phyloP scores from a whole-genome alignment of 768 basidiomycete species.

The Hypsizygus marmoreus region DNA sequence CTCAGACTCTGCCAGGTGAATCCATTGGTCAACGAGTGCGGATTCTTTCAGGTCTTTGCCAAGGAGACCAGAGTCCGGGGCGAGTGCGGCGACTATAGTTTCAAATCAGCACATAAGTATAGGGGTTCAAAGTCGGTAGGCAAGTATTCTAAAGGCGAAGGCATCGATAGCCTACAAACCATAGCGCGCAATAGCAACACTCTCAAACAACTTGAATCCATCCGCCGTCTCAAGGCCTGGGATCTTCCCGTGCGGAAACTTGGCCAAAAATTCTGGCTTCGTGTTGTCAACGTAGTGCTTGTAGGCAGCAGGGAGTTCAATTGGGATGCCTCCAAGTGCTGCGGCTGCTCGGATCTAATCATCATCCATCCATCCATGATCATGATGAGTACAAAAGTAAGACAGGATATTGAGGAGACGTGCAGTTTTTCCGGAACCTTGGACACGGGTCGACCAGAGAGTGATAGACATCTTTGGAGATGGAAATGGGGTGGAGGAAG shows the following conservation, averaged over 20 bases:
- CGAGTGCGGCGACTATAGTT: slow-evolving; percentile 49
- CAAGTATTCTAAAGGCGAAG: slow-evolving; percentile 24
- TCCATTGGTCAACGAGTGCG: slow-evolving; percentile 85
- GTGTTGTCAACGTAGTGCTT: slow-evolving; percentile 67
- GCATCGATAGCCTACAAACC: slow-evolving; percentile 59
- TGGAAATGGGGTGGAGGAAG: too few species aligned
- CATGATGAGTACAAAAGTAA: too few species aligned
- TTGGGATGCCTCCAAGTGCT: slow-evolving; percentile 56
- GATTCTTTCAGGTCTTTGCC: slow-evolving; percentile 64
- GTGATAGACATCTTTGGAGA: too few species aligned
- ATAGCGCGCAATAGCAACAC: slow-evolving; percentile 79
- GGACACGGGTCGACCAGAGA: too few species aligned
- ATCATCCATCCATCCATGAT: too few species aligned
- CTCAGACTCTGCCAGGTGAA: slow-evolving; percentile 70
- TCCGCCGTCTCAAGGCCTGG: slow-evolving; percentile 76
- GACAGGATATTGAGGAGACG: too few species aligned
- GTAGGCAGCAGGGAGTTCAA: slow-evolving; percentile 57
- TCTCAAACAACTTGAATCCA: slow-evolving; percentile 78
- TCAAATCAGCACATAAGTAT: neutral
- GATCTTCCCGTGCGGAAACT: slow-evolving; percentile 82
- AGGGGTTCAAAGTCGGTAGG: slow-evolving; percentile 27
- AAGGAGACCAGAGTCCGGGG: slow-evolving; percentile 78
- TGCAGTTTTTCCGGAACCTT: too few species aligned
- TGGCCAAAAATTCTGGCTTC: slow-evolving; percentile 65
- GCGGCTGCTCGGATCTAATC: slow-evolving; percentile 55